These are phyloP conservation scores for Strigomonas culicis DNA, from an alignment of 208 protist genomes.

Conservation along the genomic window DNA sequence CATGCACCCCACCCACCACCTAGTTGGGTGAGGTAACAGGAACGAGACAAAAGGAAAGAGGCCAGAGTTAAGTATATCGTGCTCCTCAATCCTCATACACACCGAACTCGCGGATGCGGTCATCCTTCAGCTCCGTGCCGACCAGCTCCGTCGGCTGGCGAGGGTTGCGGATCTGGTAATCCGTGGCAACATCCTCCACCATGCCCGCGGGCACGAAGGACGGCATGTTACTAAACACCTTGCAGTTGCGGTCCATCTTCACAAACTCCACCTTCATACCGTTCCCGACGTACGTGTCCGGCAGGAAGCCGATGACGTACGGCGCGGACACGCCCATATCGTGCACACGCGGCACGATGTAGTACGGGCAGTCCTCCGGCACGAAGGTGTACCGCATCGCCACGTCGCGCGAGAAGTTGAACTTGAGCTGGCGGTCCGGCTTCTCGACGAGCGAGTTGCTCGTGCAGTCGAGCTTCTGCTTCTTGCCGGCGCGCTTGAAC, in stretches of 20 bases:
- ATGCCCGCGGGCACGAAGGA: constrained; percentile 45
- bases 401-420: constrained; percentile 75
- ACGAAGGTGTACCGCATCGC: constrained; percentile 64
- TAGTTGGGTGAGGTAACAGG: too few relatives aligned
- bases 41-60: neutral
- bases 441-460: constrained; percentile 69
- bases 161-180: constrained; percentile 72
- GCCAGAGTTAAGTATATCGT: neutral
- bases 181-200: constrained; percentile 45
- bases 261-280: constrained; percentile 73
- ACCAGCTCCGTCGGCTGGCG: constrained; percentile 57
- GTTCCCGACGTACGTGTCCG: constrained; percentile 68
- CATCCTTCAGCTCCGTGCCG: constrained; percentile 53
- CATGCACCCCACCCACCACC: too few relatives aligned
- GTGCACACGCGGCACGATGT: constrained; percentile 68
- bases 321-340: constrained; percentile 43
- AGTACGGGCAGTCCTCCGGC: constrained; percentile 71
- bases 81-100: constrained; percentile 1
- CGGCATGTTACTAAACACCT: constrained; percentile 76
- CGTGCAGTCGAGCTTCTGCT: constrained; percentile 58
- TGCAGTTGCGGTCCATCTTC: constrained; percentile 48
- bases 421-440: constrained; percentile 64
- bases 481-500: constrained; percentile 53
- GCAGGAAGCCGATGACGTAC: constrained; percentile 67
- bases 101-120: constrained; percentile 64